Evolutionary conservation across 2,329 filamentous ascomycete species (phyloP), one percentile per base, ranked within the genome.

Genomic region (Alternaria sp.): DNA sequence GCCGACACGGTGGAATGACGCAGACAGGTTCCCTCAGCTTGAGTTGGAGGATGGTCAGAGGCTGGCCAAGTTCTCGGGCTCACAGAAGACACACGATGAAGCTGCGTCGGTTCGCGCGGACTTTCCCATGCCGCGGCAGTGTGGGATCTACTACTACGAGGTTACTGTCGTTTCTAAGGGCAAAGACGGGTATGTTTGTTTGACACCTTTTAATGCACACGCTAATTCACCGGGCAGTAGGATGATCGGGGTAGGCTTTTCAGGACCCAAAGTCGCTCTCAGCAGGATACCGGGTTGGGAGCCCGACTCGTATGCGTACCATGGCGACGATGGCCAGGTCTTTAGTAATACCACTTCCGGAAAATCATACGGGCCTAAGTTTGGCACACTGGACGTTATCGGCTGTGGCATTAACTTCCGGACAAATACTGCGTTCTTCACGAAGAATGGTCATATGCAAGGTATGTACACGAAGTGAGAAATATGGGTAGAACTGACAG

Each of bases 111-210:
- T 97, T 61, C 89, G 96, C 59, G 88, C 94, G 26, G 91, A 99
- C 78, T 86, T 93, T 77, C 88, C 90, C 52, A 97, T 98, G 89
- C 93, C 96, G 5, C 86, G 89, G 36, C 91, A 97, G 74, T 96
- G 92, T 69, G 96, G 96, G 2, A 90, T 99, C 63, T 99, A 97
- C 80, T 99, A 99, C 79, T 99, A 89, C 75, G 96, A 99, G 74
- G 84, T 89, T 32, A 87, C 87, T 9, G 86, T 93, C 51, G 78
- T 90, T 54, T 87, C 88, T 8, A 88, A 89, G 73, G 87, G 87
- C 55, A 89, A 90, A 75, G 90, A 92, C 71, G 88, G 88, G 88
- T 89, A 83, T 68, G 86, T 65, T 28, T 73, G 69, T 21, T 80
- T 81, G 74, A 79, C 82, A 26, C 13, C 11, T 30, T 23, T 17